phyloP scores from a whole-genome alignment of 148 eudicot species.

The Selenicereus undatus region DNA sequence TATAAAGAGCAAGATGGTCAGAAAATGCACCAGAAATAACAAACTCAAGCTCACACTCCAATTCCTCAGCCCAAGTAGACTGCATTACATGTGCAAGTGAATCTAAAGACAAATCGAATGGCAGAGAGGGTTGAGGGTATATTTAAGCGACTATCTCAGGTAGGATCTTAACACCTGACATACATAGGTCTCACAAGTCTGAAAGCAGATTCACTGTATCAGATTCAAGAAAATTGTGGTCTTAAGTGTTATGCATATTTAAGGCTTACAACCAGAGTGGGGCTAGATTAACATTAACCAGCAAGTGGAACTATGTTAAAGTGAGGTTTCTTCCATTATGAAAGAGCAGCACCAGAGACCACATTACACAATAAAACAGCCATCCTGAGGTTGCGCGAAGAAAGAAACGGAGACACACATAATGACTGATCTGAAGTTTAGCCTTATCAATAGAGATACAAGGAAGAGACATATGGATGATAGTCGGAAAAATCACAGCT shows the following conservation, averaged over 20 bases:
- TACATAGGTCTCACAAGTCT: background rate
- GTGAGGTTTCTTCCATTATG: background rate
- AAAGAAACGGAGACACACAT: no score
- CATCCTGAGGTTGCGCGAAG: no score
- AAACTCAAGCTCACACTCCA: background rate
- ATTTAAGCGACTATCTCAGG: background rate
- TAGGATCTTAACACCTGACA: background rate
- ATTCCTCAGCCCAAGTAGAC: background rate
- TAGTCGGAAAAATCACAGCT: no score
- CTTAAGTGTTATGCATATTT: background rate
- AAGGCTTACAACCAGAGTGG: background rate
- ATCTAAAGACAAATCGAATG: background rate
- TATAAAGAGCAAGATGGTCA: slow-evolving; percentile 20
- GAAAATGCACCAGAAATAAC: slow-evolving; percentile 5
- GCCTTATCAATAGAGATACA: no score
- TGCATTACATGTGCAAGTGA: background rate
- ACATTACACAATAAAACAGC: no score
- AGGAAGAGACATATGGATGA: no score
- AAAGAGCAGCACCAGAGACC: background rate
- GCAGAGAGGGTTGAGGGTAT: no score
- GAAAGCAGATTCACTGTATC: background rate
- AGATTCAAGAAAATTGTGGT: background rate
- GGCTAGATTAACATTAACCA: background rate
- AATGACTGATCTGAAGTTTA: no score
- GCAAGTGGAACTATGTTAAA: background rate